Evolutionary conservation across 169 alveolate genomes (phyloP).

Genomic region (Plasmodium falciparum): DNA sequence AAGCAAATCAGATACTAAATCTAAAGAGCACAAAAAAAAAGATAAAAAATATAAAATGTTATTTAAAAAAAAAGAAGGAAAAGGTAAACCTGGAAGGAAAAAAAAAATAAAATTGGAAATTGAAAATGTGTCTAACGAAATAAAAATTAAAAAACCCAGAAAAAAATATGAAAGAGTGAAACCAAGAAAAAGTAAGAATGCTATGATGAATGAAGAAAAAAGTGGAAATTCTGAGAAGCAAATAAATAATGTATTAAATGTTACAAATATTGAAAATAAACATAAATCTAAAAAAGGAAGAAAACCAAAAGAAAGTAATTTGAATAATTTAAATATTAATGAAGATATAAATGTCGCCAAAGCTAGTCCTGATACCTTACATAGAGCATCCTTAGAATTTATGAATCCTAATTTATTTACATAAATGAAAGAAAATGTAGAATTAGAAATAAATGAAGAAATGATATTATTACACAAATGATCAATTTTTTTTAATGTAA

Average conservation of each 20-base stretch:
- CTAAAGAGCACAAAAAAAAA: slow-evolving; percentile 9
- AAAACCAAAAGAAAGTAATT: slow-evolving; percentile 25
- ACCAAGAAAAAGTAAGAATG: slow-evolving; percentile 45
- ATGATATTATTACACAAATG: neutral
- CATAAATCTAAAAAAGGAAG: slow-evolving; percentile 13
- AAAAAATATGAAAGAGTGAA: slow-evolving; percentile 67
- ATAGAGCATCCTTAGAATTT: slow-evolving; percentile 51
- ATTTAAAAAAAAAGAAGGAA: slow-evolving; percentile 33
- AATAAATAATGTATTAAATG: neutral
- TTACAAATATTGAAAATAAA: neutral
- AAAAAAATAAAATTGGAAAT: slow-evolving; percentile 15
- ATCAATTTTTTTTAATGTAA: neutral
- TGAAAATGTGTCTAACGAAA: slow-evolving; percentile 28
- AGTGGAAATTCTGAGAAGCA: neutral
- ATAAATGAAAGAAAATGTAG: slow-evolving; percentile 2
- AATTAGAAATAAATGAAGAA: neutral
- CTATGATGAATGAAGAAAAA: neutral
- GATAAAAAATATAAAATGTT: slow-evolving; percentile 8
- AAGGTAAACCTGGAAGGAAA: slow-evolving; percentile 32
- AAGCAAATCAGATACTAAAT: slow-evolving; percentile 10
- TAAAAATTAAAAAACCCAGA: slow-evolving; percentile 56
- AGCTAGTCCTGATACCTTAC: slow-evolving; percentile 28
- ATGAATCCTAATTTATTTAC: slow-evolving; percentile 69
- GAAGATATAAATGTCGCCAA: slow-evolving; percentile 10
- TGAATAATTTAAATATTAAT: slow-evolving; percentile 14